These are phyloP conservation scores for Geotrichum carabidarum DNA, from an alignment of 1,139 yeast genomes.

Conservation along the genomic window DNA sequence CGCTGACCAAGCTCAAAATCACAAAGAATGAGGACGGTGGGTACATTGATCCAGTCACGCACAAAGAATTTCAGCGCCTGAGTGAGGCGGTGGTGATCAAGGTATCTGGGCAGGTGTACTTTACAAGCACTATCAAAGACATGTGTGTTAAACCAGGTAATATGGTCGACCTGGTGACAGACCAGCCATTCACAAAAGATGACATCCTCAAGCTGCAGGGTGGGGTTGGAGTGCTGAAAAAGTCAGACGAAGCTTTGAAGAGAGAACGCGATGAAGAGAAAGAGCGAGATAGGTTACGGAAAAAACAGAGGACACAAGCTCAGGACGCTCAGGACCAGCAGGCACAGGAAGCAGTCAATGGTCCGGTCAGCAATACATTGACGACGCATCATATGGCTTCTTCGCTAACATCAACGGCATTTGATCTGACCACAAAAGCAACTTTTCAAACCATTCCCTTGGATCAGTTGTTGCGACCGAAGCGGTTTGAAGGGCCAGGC, in stretches of 20 bases:
- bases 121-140: conserved; percentile 33
- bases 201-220: conserved; percentile 34
- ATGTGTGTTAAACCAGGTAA: conserved; percentile 33
- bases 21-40: conserved; percentile 31
- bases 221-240: conserved; percentile 27
- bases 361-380: conserved; percentile 14
- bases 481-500: conserved; percentile 33
- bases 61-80: conserved; percentile 33
- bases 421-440: conserved; percentile 30
- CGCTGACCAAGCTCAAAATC: conserved; percentile 32
- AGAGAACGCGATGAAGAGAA: conserved; percentile 14
- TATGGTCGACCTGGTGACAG: conserved; percentile 36
- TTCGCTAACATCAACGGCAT: conserved; percentile 37
- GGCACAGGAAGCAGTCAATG: neutral
- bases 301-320: conserved; percentile 1
- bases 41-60: conserved; percentile 36
- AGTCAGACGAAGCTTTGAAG: conserved; percentile 14
- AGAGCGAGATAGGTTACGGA: neutral
- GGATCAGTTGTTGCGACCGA: conserved; percentile 33
- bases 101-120: conserved; percentile 36
- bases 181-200: conserved; percentile 30
- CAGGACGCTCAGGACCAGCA: conserved; percentile 3
- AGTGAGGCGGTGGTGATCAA: conserved; percentile 34
- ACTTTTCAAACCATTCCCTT: conserved; percentile 24
- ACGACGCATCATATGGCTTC: conserved; percentile 37